phyloP scores from a whole-genome alignment of 768 basidiomycete species.

The Psilocybe cyanescens region DNA sequence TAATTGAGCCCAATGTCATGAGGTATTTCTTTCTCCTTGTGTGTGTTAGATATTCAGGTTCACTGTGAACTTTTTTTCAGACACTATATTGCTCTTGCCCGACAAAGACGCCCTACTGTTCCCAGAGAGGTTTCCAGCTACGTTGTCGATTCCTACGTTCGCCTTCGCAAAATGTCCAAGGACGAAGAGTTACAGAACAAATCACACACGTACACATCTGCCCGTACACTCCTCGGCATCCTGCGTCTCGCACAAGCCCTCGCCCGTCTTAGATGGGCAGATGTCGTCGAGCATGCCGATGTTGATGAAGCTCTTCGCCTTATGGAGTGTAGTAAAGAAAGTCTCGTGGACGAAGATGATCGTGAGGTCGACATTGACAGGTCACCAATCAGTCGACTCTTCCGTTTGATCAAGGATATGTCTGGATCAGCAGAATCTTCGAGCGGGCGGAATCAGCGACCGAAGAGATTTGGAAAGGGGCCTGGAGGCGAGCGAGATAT shows the following conservation, averaged over 20 bases:
- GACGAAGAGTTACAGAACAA: constrained; percentile 89
- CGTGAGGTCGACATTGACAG: constrained; percentile 73
- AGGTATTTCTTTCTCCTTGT: constrained; percentile 51
- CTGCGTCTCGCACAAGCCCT: constrained; percentile 94
- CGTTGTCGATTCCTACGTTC: constrained; percentile 94
- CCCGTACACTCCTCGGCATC: constrained; percentile 92
- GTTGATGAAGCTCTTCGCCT: constrained; percentile 96
- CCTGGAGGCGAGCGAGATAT: constrained; percentile 72
- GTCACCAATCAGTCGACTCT: constrained; percentile 83
- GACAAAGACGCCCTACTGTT: constrained; percentile 88
- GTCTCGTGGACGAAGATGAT: constrained; percentile 80
- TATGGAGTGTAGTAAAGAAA: constrained; percentile 97
- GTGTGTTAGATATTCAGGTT: constrained; percentile 3
- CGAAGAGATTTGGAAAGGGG: constrained; percentile 66
- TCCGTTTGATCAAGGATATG: constrained; percentile 91
- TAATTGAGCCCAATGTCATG: constrained; percentile 87
- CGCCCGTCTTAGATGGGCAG: constrained; percentile 86
- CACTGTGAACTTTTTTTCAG: constrained; percentile 40
- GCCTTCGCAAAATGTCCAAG: constrained; percentile 90
- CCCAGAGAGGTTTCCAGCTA: constrained; percentile 88
- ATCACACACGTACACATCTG: constrained; percentile 93
- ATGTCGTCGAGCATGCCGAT: constrained; percentile 80
- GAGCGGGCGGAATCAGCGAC: constrained; percentile 30
- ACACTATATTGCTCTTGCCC: constrained; percentile 94
- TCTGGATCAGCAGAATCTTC: constrained; percentile 34